Conservation (phyloP, 2,329 filamentous ascomycete species). For the Neocatenulostroma microsporum region DNA sequence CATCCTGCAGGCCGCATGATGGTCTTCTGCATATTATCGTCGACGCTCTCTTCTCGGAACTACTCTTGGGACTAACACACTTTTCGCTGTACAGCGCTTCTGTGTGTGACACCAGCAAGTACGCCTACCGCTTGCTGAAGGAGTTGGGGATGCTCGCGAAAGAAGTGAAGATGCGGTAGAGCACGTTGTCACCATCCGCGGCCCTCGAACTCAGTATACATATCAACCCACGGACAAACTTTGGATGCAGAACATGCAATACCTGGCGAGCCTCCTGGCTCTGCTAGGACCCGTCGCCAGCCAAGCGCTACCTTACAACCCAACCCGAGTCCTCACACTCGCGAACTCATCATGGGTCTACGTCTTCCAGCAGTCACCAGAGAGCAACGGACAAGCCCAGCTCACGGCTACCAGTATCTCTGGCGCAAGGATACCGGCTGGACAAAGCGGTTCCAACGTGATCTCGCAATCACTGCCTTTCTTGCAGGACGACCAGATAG, state of each 20-base stretch:
- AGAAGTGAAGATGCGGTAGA: conserved; percentile 2
- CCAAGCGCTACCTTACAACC: conserved; percentile 60
- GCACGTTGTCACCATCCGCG: neutral
- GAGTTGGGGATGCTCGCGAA: too few relatives aligned
- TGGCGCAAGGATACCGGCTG: neutral
- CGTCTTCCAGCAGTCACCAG: conserved; percentile 44
- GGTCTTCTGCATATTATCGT: too few relatives aligned
- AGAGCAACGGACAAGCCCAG: too few relatives aligned
- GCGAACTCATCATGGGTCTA: conserved; percentile 54
- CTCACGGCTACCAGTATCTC: too few relatives aligned
- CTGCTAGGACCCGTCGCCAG: conserved; percentile 13
- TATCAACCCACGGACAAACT: neutral
- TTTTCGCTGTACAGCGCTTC: too few relatives aligned
- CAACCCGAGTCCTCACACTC: conserved; percentile 61
- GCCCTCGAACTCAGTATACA: too few relatives aligned
- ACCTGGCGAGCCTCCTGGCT: conserved; percentile 20
- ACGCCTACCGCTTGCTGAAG: too few relatives aligned
- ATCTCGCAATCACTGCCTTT: conserved; percentile 58
- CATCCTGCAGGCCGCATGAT: too few relatives aligned
- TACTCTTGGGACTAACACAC: too few relatives aligned
- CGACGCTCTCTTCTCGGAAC: too few relatives aligned
- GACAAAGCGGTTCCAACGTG: conserved; percentile 36
- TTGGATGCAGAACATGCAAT: conserved; percentile 1
- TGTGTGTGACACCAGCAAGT: too few relatives aligned
- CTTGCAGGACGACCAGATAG: conserved; percentile 41